phyloP scores from a whole-genome alignment of 2,329 filamentous ascomycete genomes.

The Phymatotrichopsis omnivora region DNA sequence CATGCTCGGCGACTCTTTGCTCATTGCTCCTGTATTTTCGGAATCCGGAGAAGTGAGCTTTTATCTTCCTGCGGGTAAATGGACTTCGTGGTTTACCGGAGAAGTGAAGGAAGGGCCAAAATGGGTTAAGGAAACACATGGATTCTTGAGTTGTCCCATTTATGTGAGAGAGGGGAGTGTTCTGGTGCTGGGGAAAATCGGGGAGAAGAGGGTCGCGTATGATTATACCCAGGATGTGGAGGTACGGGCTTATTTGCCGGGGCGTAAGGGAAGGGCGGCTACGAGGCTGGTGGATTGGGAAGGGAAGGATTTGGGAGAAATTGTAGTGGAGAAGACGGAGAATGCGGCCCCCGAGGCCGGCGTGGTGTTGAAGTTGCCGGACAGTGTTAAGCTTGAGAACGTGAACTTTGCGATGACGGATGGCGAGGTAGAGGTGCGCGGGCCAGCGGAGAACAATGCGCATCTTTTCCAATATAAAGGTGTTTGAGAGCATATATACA shows the following conservation, averaged over 20 bases:
- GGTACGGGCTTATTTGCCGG: constrained; percentile 16
- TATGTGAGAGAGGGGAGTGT: constrained; percentile 48
- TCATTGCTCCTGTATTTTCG: constrained; percentile 55
- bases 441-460: too few relatives aligned
- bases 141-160: constrained; percentile 49
- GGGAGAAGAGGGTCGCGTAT: constrained; percentile 39
- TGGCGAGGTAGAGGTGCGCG: too few relatives aligned
- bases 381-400: too few relatives aligned
- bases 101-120: constrained; percentile 43
- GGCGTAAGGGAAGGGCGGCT: constrained; percentile 11
- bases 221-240: constrained; percentile 40
- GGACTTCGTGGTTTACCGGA: constrained; percentile 44
- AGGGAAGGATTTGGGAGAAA: constrained; percentile 12
- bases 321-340: constrained; percentile 16
- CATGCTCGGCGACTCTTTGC: constrained; percentile 56
- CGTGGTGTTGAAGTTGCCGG: too few relatives aligned
- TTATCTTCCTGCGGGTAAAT: constrained; percentile 47
- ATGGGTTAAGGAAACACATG: constrained; percentile 52
- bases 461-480: too few relatives aligned
- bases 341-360: too few relatives aligned
- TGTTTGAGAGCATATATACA: too few relatives aligned
- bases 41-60: constrained; percentile 55
- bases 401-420: too few relatives aligned
- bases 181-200: constrained; percentile 40
- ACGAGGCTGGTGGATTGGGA: constrained; percentile 14